Evolutionary conservation across 2,329 filamentous ascomycete genomes (phyloP), one percentile per base, ranked within the genome.

Genomic region (Moelleriella libera): DNA sequence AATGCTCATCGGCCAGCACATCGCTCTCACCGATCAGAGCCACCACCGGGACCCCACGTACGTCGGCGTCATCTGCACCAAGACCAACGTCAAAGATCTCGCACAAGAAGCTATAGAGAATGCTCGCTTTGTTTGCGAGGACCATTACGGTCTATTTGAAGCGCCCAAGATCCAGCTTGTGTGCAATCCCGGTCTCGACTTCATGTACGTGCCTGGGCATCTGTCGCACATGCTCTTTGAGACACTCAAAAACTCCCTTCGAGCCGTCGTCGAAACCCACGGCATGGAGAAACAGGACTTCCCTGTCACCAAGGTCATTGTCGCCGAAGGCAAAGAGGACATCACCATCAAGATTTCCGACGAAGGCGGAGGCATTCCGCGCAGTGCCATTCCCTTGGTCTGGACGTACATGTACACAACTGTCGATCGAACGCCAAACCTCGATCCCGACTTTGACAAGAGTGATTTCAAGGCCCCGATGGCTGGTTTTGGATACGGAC

Each of bases 401-500:
- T 98, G 92, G 92, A 98, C 92, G 10, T 98, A 98, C 65, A 98
- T 97, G 92, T 98, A 98, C 65, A 98, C 92, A 37, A 98, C 92
- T 2, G 92, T 98, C 53, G 92, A 97, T 64, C 82, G 89, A 57
- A 97, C 92, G 28, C 92, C 92, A 11, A 94, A 82, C 60, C 71
- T 98, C 52, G 92, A 98, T 61, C 92, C 92, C 1, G 90, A 97
- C 63, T 98, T 97, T 64, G 90, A 98, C 67, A 94, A 97, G 70
- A 95, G 83, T 68, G 92, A 98, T 65, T 98, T 98, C 74, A 97
- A 98, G 67, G 92, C 92, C 10, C 92, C 92, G 2, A 97, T 98
- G 92, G 92, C 92, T 52, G 92, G 92, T 2, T 98, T 97, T 60
- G 92, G 92, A n/a, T 98, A 98, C 60, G 92, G 92, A 12, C 64